A percentile compares a stretch with the other conserved stretches of the same genome.
phyloP scores from a whole-genome alignment of 306 rosid species.

The Elaeagnus macrophylla region DNA sequence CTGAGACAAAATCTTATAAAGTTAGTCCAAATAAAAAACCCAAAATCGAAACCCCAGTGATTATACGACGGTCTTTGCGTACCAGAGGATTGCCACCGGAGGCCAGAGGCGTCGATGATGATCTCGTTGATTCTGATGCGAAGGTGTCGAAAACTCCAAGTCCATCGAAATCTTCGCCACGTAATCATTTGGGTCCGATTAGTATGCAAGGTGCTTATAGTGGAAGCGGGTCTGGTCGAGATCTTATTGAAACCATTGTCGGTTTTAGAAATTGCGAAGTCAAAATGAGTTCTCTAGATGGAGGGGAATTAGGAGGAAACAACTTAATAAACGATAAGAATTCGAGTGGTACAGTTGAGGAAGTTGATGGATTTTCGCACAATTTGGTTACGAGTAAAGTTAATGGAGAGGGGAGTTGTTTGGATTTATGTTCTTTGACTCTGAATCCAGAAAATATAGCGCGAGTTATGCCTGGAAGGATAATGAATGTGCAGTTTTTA shows the following conservation, averaged over 20 bases:
- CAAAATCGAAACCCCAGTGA: slow-evolving; percentile 42
- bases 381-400: slow-evolving; percentile 5
- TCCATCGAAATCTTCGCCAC: slow-evolving; percentile 1
- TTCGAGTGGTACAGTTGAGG: background rate
- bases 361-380: background rate
- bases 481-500: slow-evolving; percentile 38
- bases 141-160: slow-evolving; percentile 8
- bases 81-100: slow-evolving; percentile 64
- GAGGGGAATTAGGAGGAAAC: slow-evolving; percentile 1
- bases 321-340: no score
- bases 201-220: slow-evolving; percentile 35
- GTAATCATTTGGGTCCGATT: slow-evolving; percentile 34
- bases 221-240: slow-evolving; percentile 27
- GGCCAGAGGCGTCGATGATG: slow-evolving; percentile 21
- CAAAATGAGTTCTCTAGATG: slow-evolving; percentile 3
- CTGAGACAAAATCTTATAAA: slow-evolving; percentile 38
- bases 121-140: slow-evolving; percentile 7
- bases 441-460: slow-evolving; percentile 56
- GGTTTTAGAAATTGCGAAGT: slow-evolving; percentile 10
- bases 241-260: slow-evolving; percentile 35
- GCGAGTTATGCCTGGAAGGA: slow-evolving; percentile 54
- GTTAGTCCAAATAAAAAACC: slow-evolving; percentile 38
- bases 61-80: slow-evolving; percentile 64
- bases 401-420: slow-evolving; percentile 8
- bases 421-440: slow-evolving; percentile 38